These are phyloP conservation scores for Fusarium coicis DNA, from an alignment of 2,329 filamentous ascomycete species.

Conservation along the genomic window DNA sequence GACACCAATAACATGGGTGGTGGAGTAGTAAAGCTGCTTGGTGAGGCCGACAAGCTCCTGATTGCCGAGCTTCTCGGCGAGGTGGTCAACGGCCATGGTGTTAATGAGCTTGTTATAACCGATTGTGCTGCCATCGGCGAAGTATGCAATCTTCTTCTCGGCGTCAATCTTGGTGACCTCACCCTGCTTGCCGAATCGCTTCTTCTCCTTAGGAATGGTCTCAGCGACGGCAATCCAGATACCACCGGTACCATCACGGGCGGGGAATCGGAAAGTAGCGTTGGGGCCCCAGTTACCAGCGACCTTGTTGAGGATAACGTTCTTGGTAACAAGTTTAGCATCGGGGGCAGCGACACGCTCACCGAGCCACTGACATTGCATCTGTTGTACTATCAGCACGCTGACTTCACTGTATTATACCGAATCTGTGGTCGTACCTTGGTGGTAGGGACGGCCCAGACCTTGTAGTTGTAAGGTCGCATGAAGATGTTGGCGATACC, in stretches of 20 bases:
- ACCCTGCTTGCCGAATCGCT: constrained; percentile 85
- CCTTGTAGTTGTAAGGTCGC: constrained; percentile 99
- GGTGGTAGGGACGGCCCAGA: constrained; percentile 97
- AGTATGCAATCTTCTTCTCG: constrained; percentile 81
- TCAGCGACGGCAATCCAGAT: constrained; percentile 99
- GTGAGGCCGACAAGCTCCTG: constrained; percentile 82
- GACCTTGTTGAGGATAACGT: constrained; percentile 95
- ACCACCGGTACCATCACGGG: constrained; percentile 92
- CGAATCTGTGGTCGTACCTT: constrained; percentile 70
- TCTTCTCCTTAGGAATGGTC: constrained; percentile 92
- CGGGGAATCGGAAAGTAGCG: constrained; percentile 97
- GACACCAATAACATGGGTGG: constrained; percentile 96
- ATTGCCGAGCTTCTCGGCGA: constrained; percentile 89
- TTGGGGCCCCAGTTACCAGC: constrained; percentile 99
- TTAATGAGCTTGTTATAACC: constrained; percentile 92
- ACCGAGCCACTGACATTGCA: constrained; percentile 99
- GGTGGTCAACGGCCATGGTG: constrained; percentile 94
- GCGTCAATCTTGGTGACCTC: constrained; percentile 89
- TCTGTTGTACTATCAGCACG: constrained; percentile 63
- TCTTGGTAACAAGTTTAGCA: constrained; percentile 91
- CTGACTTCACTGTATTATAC: neutral
- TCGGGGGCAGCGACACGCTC: constrained; percentile 98
- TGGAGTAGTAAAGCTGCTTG: constrained; percentile 96
- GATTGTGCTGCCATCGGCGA: constrained; percentile 87
- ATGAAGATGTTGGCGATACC: constrained; percentile 97